A percentile compares a stretch with the other conserved stretches of the same genome.
These are phyloP conservation scores for Secale cereale DNA, from an alignment of 176 grass and related monocot genomes.

Conservation along the genomic window DNA sequence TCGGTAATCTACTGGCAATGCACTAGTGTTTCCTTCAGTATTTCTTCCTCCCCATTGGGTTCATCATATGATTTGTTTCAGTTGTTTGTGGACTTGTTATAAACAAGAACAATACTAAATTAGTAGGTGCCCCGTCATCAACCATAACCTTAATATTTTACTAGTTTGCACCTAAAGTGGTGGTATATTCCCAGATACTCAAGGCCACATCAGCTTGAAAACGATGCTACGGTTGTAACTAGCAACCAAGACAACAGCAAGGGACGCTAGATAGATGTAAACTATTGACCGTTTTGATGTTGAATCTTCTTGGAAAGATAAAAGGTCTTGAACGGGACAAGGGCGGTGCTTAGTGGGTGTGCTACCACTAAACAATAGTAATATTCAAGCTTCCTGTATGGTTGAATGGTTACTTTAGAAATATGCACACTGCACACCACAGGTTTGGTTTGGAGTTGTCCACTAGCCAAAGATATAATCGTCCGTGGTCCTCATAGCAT, in stretches of 20 bases:
- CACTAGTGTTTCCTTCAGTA: not conserved
- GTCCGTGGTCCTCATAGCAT: not conserved
- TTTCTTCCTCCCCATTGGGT: not conserved
- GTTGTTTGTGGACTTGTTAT: not conserved
- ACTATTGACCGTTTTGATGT: not conserved
- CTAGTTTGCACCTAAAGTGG: not conserved
- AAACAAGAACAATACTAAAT: not conserved
- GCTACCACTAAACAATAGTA: not conserved
- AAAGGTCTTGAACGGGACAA: not conserved
- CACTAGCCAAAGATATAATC: not conserved
- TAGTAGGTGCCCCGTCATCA: not conserved
- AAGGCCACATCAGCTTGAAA: not conserved
- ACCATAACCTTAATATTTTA: not conserved
- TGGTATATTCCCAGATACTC: not conserved
- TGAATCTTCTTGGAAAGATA: not conserved
- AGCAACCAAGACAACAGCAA: not conserved
- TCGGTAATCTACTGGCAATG: not conserved
- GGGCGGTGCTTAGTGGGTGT: not conserved
- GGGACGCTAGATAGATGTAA: not conserved
- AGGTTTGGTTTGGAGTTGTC: not conserved
- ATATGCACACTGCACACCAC: too few species aligned
- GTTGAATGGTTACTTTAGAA: not conserved
- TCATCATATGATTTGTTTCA: not conserved
- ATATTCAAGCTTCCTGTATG: not conserved
- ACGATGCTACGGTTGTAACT: not conserved